A percentile compares a stretch with the other conserved stretches of the same genome.
Conservation (phyloP, 192 early-diverging fungal species). For the Linnemannia hyalina region DNA sequence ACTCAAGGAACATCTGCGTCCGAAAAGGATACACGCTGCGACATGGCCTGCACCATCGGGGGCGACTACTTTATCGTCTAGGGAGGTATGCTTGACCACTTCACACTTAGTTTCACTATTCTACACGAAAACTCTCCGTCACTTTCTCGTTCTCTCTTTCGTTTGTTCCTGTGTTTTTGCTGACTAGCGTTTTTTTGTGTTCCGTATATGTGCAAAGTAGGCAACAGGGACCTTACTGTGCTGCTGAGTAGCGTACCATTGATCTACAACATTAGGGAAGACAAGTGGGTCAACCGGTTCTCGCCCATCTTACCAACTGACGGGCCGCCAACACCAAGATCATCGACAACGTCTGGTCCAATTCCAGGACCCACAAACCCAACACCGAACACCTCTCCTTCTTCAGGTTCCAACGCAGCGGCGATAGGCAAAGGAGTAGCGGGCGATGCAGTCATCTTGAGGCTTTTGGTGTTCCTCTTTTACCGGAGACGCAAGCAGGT, state of each 20-base stretch:
- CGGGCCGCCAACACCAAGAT: too few relatives aligned
- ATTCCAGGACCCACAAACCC: background rate
- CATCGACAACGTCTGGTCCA: background rate
- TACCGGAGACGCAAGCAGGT: background rate
- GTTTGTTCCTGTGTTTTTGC: background rate
- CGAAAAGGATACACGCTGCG: background rate
- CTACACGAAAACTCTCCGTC: too few relatives aligned
- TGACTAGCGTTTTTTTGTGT: too few relatives aligned
- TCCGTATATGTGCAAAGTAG: background rate
- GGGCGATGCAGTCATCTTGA: background rate
- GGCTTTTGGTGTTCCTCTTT: background rate
- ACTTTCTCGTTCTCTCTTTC: background rate
- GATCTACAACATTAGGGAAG: constrained; percentile 6
- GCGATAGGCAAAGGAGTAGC: background rate
- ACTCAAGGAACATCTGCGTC: background rate
- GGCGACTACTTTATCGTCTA: constrained; percentile 3
- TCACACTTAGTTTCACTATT: too few relatives aligned
- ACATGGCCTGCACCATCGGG: background rate
- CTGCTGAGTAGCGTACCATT: background rate
- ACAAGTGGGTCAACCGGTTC: background rate
- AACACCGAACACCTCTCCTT: background rate
- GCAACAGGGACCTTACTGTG: background rate
- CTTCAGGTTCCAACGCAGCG: background rate
- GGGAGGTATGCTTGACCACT: constrained; percentile 12
- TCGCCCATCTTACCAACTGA: background rate